Evolutionary conservation across 2,329 filamentous ascomycete genomes (phyloP).

Genomic region (Pezicula neosporulosa): DNA sequence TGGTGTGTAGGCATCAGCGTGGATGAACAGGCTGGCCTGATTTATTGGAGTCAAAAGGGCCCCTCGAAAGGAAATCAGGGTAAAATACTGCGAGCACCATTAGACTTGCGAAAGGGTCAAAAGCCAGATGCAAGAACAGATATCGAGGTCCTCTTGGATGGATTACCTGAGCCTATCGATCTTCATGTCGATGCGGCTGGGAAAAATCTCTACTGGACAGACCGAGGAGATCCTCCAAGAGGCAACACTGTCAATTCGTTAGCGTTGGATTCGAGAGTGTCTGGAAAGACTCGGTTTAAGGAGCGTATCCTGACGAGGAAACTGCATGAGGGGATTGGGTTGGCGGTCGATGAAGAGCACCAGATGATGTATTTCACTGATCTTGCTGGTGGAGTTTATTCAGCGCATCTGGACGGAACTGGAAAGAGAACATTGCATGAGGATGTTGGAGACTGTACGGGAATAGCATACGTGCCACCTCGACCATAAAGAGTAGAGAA

Average conservation of each 20-base stretch:
- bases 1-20: constrained; percentile 57
- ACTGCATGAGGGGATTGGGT: constrained; percentile 43
- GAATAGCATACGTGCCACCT: neutral
- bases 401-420: constrained; percentile 26
- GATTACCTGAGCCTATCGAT: constrained; percentile 54
- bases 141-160: constrained; percentile 28
- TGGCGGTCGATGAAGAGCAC: constrained; percentile 35
- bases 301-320: constrained; percentile 27
- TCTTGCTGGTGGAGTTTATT: constrained; percentile 35
- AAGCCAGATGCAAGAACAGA: constrained; percentile 5
- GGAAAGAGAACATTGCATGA: constrained; percentile 3
- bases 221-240: constrained; percentile 52
- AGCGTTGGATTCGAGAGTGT: neutral
- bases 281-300: neutral
- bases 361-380: constrained; percentile 35
- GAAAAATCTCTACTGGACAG: constrained; percentile 54
- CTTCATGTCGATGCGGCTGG: constrained; percentile 48
- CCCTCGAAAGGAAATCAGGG: constrained; percentile 46
- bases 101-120: constrained; percentile 33
- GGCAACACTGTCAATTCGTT: constrained; percentile 49
- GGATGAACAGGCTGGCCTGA: constrained; percentile 34
- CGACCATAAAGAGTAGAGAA: too few relatives aligned
- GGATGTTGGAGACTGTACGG: neutral
- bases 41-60: constrained; percentile 62
- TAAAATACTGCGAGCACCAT: constrained; percentile 46